Conservation (phyloP, 2,329 filamentous ascomycete genomes). For the Paramyrothecium roridum region DNA sequence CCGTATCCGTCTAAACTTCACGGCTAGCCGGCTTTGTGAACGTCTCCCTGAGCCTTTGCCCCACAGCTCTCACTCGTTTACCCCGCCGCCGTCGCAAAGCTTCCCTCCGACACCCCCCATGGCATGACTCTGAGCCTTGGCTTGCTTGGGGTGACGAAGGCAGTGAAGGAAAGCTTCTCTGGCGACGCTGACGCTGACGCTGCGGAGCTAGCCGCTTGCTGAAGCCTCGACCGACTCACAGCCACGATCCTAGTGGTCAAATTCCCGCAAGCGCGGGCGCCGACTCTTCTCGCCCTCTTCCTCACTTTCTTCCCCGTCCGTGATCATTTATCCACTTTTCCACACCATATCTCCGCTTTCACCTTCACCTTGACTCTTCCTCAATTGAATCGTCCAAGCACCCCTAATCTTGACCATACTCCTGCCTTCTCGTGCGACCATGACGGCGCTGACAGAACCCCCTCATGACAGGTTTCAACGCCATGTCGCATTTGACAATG, state of each 20-base stretch:
- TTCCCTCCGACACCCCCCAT: not conserved
- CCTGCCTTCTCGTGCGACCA: slow-evolving; percentile 13
- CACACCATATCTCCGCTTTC: not conserved
- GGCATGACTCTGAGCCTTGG: not conserved
- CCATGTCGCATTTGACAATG: slow-evolving; percentile 60
- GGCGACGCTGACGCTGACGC: not conserved
- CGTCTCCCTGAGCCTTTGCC: not conserved
- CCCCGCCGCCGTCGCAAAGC: slow-evolving; percentile 1
- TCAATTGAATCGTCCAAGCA: slow-evolving; percentile 1
- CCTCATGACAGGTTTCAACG: slow-evolving; percentile 50
- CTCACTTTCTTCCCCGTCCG: not conserved
- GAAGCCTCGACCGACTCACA: slow-evolving; percentile 1
- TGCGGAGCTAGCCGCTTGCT: not conserved
- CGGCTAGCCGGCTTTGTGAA: not conserved
- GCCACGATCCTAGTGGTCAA: slow-evolving; percentile 2
- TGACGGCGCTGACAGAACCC: slow-evolving; percentile 41
- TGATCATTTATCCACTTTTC: not conserved
- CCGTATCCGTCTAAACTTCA: not conserved
- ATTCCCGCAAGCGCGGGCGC: slow-evolving; percentile 1
- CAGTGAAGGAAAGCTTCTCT: not conserved
- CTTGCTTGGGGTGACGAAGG: not conserved
- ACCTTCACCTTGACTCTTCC: not conserved
- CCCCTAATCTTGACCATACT: no score
- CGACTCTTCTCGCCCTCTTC: not conserved
- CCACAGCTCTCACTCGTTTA: not conserved